phyloP scores from a whole-genome alignment of 2,329 filamentous ascomycete genomes.

The Epichloe aotearoae region DNA sequence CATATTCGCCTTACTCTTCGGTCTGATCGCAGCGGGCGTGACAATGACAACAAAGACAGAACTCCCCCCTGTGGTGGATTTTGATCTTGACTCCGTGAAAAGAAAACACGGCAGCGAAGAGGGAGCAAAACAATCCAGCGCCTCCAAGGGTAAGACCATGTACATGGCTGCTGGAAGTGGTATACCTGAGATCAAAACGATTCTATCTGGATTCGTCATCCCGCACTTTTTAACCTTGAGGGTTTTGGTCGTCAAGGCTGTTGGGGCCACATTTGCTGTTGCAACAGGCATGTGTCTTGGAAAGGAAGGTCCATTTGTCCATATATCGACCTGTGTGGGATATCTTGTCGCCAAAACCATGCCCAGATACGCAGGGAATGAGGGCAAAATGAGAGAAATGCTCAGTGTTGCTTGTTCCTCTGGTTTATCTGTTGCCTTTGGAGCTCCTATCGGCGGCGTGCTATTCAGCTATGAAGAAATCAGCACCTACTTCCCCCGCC shows the following conservation, averaged over 20 bases:
- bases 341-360: slow-evolving; percentile 38
- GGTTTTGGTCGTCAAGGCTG: slow-evolving; percentile 41
- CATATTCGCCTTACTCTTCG: slow-evolving; percentile 13
- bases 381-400: slow-evolving; percentile 44
- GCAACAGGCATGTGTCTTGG: slow-evolving; percentile 46
- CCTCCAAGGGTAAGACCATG: slow-evolving; percentile 32
- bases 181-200: slow-evolving; percentile 50
- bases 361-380: slow-evolving; percentile 43
- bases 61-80: slow-evolving; percentile 23
- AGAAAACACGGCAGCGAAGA: slow-evolving; percentile 5
- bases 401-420: slow-evolving; percentile 43
- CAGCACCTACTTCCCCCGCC: slow-evolving; percentile 44
- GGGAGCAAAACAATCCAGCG: slow-evolving; percentile 4
- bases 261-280: slow-evolving; percentile 45
- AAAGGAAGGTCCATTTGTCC: slow-evolving; percentile 49
- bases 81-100: slow-evolving; percentile 10
- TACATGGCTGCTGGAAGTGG: slow-evolving; percentile 46
- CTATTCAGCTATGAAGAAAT: slow-evolving; percentile 49
- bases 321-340: slow-evolving; percentile 45
- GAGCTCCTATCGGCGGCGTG: slow-evolving; percentile 48
- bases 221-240: slow-evolving; percentile 42
- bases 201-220: slow-evolving; percentile 47
- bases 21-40: slow-evolving; percentile 13
- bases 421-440: slow-evolving; percentile 47
- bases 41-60: slow-evolving; percentile 26